Evolutionary conservation across 129 eudicot genomes (phyloP), one percentile per base, ranked within the genome.

Genomic region (Logfia minima): DNA sequence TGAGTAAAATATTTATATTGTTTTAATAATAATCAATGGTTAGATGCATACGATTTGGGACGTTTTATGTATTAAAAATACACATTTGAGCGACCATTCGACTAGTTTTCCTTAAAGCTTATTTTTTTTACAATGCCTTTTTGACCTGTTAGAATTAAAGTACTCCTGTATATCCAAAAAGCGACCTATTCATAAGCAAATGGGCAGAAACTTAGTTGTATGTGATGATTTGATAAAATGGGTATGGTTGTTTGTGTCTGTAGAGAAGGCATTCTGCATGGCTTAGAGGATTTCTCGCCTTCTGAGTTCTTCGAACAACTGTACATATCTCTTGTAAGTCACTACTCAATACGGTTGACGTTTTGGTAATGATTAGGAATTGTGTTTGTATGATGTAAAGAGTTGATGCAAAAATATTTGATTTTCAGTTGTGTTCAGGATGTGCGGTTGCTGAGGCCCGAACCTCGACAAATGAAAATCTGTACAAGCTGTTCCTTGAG

Each of bases 281-380:
- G 45, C 76, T 83, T 95, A 69, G 97, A 86, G 82, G 94, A 82
- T 53, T 88, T 91, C 59, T 58, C 88, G 39, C 99, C 99, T 81
- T 76, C 86, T 41, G 87, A 80, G 72, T 95, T 95, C 26, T 92
- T 95, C 75, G 87, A 90, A 64, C 99, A 95, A 68, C 96, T 95
- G 37, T 95, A 83, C 52, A 65, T 88, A 56, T 92, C 89, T 80
- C 87, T 86, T 76, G 99, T 95, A 89, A 89, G 95, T 79, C 31
- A 6, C 59, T 23, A 29, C 19, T 31, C 17, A 18, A 1, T 73
- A 68, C 5, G 10, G 72, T 24, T 55, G 34, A 8, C 37, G 16
- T 14, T 69, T 70, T 28, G 26, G 45, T 18, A 31, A 23, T n/a
- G 2, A 68, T 19, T n/a, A 73, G 43, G 52, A 2, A 62, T 43